Base-by-base conservation (phyloP, 495 filamentous ascomycete genomes). In the Margaritispora aquatica region DNA sequence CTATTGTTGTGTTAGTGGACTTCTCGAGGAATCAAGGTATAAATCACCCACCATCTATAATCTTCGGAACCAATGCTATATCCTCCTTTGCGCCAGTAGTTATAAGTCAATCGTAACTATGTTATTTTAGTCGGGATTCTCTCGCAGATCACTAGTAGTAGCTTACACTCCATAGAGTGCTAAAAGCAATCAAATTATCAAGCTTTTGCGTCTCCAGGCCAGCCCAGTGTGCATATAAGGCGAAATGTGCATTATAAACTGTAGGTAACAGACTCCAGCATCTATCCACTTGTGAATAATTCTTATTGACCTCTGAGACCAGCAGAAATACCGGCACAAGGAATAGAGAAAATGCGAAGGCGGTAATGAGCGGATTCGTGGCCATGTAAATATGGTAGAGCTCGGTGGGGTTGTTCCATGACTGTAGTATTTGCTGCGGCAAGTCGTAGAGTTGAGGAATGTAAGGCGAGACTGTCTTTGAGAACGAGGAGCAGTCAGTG, bases 71-170 rank as follows among this genome's bases (percentile, higher is more conserved):
- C 93, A 58, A 90, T 78, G 23, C 75, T 72, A 70, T 97, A 99
- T 19, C 95, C 95, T 20, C 95, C 95, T 71, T 89, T 95, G 52
- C 95, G 88, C 88, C 88, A 96, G 71, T 96, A 99, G 73, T 99
- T 99, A 81, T 80, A 97, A 1, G 94, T 96, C 68, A 99, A 75
- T 38, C 95, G 88, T 52, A 76, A 58, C 86, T 89, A n/a, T n/a
- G 66, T 26, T 21, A 26, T 21, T 27, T 34, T 24, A n/a, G 63
- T 22, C 63, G 38, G 44, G 26, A 15, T 15, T 29, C 21, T 44
- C 38, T 44, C 51, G 34, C 20, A 48, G 1, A 26, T 23, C 13
- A 1, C 15, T 22, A 27, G 17, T 38, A 17, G n/a, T n/a, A 51
- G 7, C 89, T 74, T 79, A 93, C 89, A 69, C 87, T 89, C 95